Percentiles rank a stretch among this genome's conserved stretches.
phyloP scores from a whole-genome alignment of 148 eudicot species.

The Polygonum aviculare region DNA sequence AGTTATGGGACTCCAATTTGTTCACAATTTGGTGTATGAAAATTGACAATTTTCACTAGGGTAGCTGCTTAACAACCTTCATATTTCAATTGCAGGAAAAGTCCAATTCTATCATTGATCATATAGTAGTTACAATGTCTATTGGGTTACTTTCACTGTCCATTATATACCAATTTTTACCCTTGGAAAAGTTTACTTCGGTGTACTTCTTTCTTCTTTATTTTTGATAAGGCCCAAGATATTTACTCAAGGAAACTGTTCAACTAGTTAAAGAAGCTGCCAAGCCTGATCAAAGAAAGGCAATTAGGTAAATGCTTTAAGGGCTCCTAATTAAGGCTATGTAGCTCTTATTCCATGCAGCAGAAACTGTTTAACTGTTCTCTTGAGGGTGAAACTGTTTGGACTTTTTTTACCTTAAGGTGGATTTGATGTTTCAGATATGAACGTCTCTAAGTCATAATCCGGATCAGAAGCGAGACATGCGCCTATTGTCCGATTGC shows the following conservation, averaged over 20 bases:
- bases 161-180: background rate
- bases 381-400: background rate
- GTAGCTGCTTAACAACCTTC: background rate
- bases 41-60: background rate
- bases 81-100: background rate
- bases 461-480: too few relatives aligned
- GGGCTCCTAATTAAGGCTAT: background rate
- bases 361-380: background rate
- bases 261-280: background rate
- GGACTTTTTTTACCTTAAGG: background rate
- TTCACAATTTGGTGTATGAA: background rate
- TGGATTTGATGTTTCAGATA: constrained; percentile 1
- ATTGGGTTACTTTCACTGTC: background rate
- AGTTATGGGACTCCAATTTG: background rate
- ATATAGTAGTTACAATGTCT: background rate
- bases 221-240: too few relatives aligned
- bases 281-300: background rate
- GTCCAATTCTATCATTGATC: background rate
- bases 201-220: too few relatives aligned
- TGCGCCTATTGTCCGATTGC: too few relatives aligned
- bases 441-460: too few relatives aligned
- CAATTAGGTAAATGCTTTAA: background rate
- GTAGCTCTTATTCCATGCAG: background rate
- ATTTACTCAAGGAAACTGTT: too few relatives aligned
- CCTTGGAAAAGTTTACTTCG: background rate